Percentiles rank a stretch among this genome's conserved stretches.
These are phyloP conservation scores for Phylloporus scabripes DNA, from an alignment of 768 basidiomycete species.

Conservation along the genomic window DNA sequence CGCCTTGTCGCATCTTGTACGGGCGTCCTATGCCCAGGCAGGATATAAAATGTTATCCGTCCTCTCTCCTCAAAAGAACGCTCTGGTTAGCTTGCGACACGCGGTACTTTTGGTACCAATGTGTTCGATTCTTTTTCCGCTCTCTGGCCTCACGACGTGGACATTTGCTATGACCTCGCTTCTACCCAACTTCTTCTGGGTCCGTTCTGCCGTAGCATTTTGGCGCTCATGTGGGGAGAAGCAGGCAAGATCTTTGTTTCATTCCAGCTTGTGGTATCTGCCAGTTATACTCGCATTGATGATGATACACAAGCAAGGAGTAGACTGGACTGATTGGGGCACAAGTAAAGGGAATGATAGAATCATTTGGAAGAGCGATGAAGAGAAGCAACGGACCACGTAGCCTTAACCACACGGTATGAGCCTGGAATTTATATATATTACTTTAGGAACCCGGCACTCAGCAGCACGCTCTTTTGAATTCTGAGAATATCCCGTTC, in stretches of 20 bases:
- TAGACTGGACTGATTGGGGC: constrained; percentile 66
- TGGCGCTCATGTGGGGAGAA: constrained; percentile 69
- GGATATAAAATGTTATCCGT: constrained; percentile 93
- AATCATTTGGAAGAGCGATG: not conserved
- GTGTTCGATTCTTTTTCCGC: constrained; percentile 73
- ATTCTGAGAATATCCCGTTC: not conserved
- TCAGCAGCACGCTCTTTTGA: not conserved
- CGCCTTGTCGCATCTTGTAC: constrained; percentile 79
- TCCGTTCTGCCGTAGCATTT: constrained; percentile 66
- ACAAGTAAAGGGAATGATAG: not conserved
- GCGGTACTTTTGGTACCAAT: constrained; percentile 69
- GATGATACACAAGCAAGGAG: constrained; percentile 91
- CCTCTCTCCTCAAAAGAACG: constrained; percentile 69
- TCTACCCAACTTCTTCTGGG: constrained; percentile 68
- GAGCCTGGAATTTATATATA: not conserved
- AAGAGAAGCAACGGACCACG: not conserved
- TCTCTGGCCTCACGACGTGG: constrained; percentile 94
- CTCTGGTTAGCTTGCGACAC: constrained; percentile 82
- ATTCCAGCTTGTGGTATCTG: constrained; percentile 83
- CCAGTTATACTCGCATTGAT: constrained; percentile 86
- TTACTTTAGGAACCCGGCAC: not conserved
- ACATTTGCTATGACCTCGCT: constrained; percentile 73
- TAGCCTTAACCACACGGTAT: not conserved
- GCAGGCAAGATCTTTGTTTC: constrained; percentile 72
- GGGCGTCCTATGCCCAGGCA: constrained; percentile 85